A percentile compares a stretch with the other conserved stretches of the same genome.
Conservation (phyloP, 352 stramenopile species). For the Phytophthora europaea region DNA sequence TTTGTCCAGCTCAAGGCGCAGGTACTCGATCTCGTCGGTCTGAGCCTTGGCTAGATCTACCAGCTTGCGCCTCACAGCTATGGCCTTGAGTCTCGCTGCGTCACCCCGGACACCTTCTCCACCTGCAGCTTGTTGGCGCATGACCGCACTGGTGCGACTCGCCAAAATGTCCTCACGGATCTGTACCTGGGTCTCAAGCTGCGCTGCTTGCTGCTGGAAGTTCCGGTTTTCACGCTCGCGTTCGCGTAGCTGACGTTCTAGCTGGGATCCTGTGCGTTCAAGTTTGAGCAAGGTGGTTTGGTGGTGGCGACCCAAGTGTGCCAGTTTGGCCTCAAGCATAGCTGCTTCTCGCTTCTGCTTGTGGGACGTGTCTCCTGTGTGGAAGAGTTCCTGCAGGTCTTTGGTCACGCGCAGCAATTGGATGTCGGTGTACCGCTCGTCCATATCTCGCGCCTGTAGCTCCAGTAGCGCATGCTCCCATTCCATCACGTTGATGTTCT, state of each 20-base stretch:
- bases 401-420: slow-evolving; percentile 95
- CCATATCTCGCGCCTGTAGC: slow-evolving; percentile 85
- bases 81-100: slow-evolving; percentile 81
- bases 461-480: slow-evolving; percentile 91
- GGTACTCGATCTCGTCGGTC: slow-evolving; percentile 92
- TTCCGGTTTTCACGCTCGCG: slow-evolving; percentile 83
- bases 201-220: slow-evolving; percentile 79
- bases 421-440: slow-evolving; percentile 94
- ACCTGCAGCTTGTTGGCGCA: slow-evolving; percentile 39
- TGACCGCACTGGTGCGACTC: slow-evolving; percentile 67
- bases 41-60: slow-evolving; percentile 91
- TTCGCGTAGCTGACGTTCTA: slow-evolving; percentile 74
- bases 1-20: slow-evolving; percentile 91
- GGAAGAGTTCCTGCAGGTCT: slow-evolving; percentile 92
- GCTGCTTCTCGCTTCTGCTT: slow-evolving; percentile 83
- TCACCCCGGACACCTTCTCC: slow-evolving; percentile 25
- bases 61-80: slow-evolving; percentile 89
- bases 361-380: slow-evolving; percentile 81
- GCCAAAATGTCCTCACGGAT: slow-evolving; percentile 90
- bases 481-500: slow-evolving; percentile 96
- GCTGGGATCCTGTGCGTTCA: slow-evolving; percentile 52
- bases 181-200: slow-evolving; percentile 87
- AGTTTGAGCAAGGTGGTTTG: slow-evolving; percentile 74
- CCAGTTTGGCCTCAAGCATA: slow-evolving; percentile 81
- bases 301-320: slow-evolving; percentile 70